Conservation (phyloP, 169 alveolate genomes). For the Eimeria acervulina region DNA sequence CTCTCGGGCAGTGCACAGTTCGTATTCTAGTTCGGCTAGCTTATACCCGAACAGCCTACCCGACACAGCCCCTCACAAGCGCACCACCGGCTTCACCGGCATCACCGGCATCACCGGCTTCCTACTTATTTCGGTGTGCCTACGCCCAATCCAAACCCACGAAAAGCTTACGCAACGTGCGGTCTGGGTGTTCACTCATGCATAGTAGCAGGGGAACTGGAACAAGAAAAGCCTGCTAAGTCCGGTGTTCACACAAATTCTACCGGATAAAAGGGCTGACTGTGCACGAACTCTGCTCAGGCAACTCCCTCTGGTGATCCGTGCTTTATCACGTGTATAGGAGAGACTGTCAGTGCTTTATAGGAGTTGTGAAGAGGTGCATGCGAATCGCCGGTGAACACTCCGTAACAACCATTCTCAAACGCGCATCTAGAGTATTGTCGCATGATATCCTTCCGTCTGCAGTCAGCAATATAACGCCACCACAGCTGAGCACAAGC, state of each 20-base stretch:
- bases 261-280: not conserved
- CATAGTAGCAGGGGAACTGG: not conserved
- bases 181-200: slow-evolving; percentile 4
- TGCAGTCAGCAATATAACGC: slow-evolving; percentile 86
- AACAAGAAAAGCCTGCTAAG: not conserved
- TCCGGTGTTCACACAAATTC: not conserved
- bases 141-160: not conserved
- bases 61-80: not conserved
- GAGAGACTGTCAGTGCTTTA: slow-evolving; percentile 39
- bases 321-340: not conserved
- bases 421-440: slow-evolving; percentile 86
- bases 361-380: slow-evolving; percentile 77
- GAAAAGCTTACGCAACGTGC: slow-evolving; percentile 6
- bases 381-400: slow-evolving; percentile 83
- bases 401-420: slow-evolving; percentile 79
- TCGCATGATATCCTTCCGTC: slow-evolving; percentile 88
- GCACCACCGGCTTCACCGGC: not conserved
- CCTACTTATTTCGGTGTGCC: not conserved
- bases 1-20: not conserved
- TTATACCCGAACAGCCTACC: not conserved
- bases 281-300: not conserved
- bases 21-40: not conserved
- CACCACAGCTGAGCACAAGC: slow-evolving; percentile 87
- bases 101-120: not conserved
- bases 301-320: not conserved